Percentiles rank a stretch among this genome's conserved stretches.
These are phyloP conservation scores for Hanseniaspora jakobsenii DNA, from an alignment of 805 yeast genomes.

Conservation along the genomic window DNA sequence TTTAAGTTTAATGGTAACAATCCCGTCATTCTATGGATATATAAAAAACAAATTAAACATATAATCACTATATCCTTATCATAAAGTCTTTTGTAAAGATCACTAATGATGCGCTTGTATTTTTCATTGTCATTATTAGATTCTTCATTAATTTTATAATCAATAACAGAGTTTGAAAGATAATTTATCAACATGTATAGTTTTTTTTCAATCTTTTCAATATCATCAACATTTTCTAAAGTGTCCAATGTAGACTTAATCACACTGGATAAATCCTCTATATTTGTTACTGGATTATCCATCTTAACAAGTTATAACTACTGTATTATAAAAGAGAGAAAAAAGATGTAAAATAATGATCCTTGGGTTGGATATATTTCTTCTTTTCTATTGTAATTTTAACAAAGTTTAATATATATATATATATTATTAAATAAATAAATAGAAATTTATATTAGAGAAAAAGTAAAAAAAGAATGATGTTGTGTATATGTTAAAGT, in stretches of 20 bases:
- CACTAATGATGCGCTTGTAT: background rate
- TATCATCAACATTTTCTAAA: background rate
- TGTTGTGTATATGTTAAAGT: too few species aligned
- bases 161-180: background rate
- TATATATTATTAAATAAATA: too few species aligned
- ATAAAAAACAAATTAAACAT: constrained; percentile 1
- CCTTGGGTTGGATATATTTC: too few species aligned
- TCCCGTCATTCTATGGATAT: background rate
- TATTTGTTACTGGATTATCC: too few species aligned
- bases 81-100: background rate
- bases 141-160: background rate
- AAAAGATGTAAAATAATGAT: too few species aligned
- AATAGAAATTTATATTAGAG: too few species aligned
- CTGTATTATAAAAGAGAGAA: too few species aligned
- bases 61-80: constrained; percentile 6
- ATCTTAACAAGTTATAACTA: too few species aligned
- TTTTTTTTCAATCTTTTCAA: background rate
- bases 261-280: background rate
- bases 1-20: constrained; percentile 4
- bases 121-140: background rate
- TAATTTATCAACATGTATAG: constrained; percentile 8
- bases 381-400: too few species aligned
- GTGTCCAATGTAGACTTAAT: constrained; percentile 4
- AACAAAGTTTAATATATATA: too few species aligned
- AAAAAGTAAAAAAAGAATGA: too few species aligned